Conservation (phyloP, 768 basidiomycete species). For the Panaeolus papilionaceus region DNA sequence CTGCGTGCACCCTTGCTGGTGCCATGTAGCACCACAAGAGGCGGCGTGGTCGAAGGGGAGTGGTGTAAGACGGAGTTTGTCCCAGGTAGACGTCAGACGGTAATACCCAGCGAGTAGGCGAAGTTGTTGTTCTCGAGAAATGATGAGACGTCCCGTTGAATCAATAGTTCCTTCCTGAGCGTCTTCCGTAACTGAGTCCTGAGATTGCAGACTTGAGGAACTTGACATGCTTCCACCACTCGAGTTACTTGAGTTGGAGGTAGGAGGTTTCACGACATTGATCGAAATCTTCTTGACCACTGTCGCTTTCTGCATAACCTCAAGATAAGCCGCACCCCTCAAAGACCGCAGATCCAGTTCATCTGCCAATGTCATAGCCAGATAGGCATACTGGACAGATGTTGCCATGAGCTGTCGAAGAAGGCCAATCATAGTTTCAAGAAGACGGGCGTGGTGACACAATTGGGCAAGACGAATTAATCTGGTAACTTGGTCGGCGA, state of each 20-base stretch:
- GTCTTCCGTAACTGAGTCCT: not conserved
- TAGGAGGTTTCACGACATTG: conserved; percentile 31
- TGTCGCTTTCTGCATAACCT: conserved; percentile 70
- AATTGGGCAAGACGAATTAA: conserved; percentile 71
- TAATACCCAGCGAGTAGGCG: conserved; percentile 75
- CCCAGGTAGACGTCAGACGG: conserved; percentile 71
- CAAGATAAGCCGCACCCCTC: conserved; percentile 71
- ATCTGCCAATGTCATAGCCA: conserved; percentile 77
- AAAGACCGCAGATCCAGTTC: conserved; percentile 67
- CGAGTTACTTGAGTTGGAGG: conserved; percentile 9
- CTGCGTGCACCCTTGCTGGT: conserved; percentile 74
- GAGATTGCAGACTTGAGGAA: not conserved
- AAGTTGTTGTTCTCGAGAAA: conserved; percentile 64
- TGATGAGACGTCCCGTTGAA: conserved; percentile 44
- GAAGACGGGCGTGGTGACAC: conserved; percentile 65
- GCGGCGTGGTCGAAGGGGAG: conserved; percentile 69
- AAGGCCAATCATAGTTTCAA: conserved; percentile 63
- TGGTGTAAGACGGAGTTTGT: conserved; percentile 60
- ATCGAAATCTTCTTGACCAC: conserved; percentile 45
- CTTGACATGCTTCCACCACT: conserved; percentile 36
- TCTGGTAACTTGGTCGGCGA: conserved; percentile 57
- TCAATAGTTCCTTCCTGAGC: conserved; percentile 38
- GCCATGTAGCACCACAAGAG: conserved; percentile 71
- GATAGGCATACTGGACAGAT: conserved; percentile 71
- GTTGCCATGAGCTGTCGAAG: conserved; percentile 66